Evolutionary conservation across 164 flowering plant genomes (phyloP), one percentile per base, ranked within the genome.

Genomic region (Pachysandra terminalis): DNA sequence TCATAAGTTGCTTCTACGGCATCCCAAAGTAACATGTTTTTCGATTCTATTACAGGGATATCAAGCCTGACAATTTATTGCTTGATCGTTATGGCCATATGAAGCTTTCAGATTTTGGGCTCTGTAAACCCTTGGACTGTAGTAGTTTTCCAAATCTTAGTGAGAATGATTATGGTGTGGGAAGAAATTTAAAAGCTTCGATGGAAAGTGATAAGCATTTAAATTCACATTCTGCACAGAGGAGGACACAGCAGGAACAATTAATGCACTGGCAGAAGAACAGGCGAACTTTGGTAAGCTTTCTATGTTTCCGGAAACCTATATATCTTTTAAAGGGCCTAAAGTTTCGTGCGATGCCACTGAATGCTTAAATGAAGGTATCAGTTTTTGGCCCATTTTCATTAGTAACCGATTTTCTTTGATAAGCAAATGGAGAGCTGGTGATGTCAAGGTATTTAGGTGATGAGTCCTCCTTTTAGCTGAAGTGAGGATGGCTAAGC

Each of bases 91-190:
- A 71, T 72, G 84, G 84, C 40, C 84, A 81, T 65, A 78, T 81
- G 81, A 81, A 75, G 77, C 79, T 81, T 53, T 81, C 83, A 26
- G 83, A 81, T 75, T 81, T 81, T 79, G 84, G 84, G 17, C 61
- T 81, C 57, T 81, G 84, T 62, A 81, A 81, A 67, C 84, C 84
- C 19, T 64, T 81, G 74, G 82, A 81, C 62, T 69, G 74, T 64
- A 78, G 77, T 71, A 70, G 64, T 68, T 79, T 81, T 62, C 82
- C 82, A 22, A 70, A 77, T 71, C 80, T 84, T 57, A 74, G 55
- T 61, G 84, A 77, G 63, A 67, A 72, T 56, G 85, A 78, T 21
- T 51, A 8, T 66, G 73, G 63, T 56, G 69, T 64, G 27, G 81
- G 74, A 65, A 73, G 58, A 41, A 78, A 70, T 53, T 0, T 14